Evolutionary conservation across 306 rosid species (phyloP).

Genomic region (Vigna radiata): DNA sequence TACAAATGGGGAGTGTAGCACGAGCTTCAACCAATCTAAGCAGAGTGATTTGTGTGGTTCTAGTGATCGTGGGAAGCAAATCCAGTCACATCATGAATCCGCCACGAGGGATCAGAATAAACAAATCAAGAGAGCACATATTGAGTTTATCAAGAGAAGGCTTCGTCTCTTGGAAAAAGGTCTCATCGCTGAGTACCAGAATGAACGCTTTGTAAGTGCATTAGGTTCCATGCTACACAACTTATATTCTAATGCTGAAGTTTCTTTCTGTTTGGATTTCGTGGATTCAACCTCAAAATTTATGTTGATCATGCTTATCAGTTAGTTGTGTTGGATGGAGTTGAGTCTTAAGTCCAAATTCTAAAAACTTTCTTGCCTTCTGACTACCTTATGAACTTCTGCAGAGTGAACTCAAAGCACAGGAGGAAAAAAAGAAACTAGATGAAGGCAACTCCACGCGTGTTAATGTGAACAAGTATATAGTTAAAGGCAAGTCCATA

Average conservation of each 20-base stretch:
- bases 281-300: slow-evolving; percentile 5
- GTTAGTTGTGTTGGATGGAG: too few relatives aligned
- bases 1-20: slow-evolving; percentile 55
- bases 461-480: slow-evolving; percentile 41
- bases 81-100: accelerated
- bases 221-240: slow-evolving; percentile 4
- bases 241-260: not conserved
- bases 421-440: slow-evolving; percentile 57
- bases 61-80: too few relatives aligned
- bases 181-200: slow-evolving; percentile 78
- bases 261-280: slow-evolving; percentile 20
- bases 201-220: slow-evolving; percentile 78
- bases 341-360: too few relatives aligned
- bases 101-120: too few relatives aligned
- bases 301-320: not conserved
- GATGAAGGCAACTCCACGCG: slow-evolving; percentile 28
- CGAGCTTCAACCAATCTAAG: slow-evolving; percentile 25
- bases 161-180: slow-evolving; percentile 95
- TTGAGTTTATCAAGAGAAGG: slow-evolving; percentile 67
- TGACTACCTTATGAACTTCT: slow-evolving; percentile 42
- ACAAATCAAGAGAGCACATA: too few relatives aligned
- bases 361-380: slow-evolving; percentile 7
- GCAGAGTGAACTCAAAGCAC: slow-evolving; percentile 66
- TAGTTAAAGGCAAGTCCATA: too few relatives aligned
- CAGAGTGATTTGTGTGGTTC: too few relatives aligned